Evolutionary conservation across 2,329 filamentous ascomycete species (phyloP), one percentile per base, ranked within the genome.

Genomic region (Hypoxylon sp.): DNA sequence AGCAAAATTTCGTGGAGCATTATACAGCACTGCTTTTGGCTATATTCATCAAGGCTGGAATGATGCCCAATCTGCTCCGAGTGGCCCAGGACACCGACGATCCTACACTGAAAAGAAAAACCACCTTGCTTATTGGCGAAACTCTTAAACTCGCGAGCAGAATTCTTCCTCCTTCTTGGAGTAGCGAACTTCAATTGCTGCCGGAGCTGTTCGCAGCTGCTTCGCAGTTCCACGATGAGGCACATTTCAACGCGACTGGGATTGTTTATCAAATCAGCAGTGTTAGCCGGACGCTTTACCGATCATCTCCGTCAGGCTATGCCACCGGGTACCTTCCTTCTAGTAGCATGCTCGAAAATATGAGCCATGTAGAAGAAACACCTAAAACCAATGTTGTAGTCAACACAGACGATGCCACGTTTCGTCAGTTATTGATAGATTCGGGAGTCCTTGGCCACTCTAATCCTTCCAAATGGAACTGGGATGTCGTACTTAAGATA

Each of bases 191-290:
- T 24, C 96, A 99, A 76, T 87, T 97, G 5, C 87, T 99, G 17
- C 96, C 96, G 0, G 91, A 95, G 68, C 85, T 98, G 1, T 92
- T 99, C 75, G 86, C 91, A 5, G 89, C 91, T 0, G 94, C 94
- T 3, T 87, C 92, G 1, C 87, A 90, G 35, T 93, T 94, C 73
- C 84, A 88, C 22, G 85, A 89, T 19, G 89, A 94, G 31, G 87
- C 90, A 24, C 90, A 93, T 60, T 94, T 94, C 73, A 85, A 92
- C 63, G 94, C 95, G 5, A 94, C 94, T 6, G 91, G 94, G 6
- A 97, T 97, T 17, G 93, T 99, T 11, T 99, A 98, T 76, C 96
- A 98, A 78, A 97, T 99, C 59, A 97, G 97, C 81, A 98, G 95
- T 77, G 94, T 99, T 72, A 99, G 95, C 79, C 90, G 94, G 70